These are phyloP conservation scores for Coprinopsis cinerea DNA, from an alignment of 768 basidiomycete species.

Conservation along the genomic window DNA sequence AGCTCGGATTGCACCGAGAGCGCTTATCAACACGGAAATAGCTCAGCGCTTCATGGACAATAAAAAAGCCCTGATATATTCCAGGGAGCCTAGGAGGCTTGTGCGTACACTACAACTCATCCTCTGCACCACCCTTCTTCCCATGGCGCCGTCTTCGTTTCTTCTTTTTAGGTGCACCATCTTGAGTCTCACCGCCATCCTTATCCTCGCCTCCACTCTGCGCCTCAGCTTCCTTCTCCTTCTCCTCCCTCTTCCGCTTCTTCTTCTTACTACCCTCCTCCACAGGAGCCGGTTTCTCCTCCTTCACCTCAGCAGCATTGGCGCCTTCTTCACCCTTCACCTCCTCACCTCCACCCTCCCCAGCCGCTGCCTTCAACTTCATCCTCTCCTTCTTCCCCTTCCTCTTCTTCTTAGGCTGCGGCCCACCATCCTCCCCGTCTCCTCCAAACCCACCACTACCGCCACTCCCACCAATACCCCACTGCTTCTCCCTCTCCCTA, in stretches of 20 bases:
- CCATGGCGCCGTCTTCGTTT: conserved; percentile 16
- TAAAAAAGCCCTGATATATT: not conserved
- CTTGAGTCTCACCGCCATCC: not conserved
- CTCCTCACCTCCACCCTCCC: conserved; percentile 16
- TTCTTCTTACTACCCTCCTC: conserved; percentile 10
- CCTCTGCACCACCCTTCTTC: conserved; percentile 18
- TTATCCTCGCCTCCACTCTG: conserved; percentile 11
- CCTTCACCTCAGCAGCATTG: conserved; percentile 22
- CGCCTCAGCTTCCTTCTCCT: conserved; percentile 19
- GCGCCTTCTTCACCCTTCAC: conserved; percentile 16
- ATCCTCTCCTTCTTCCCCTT: conserved; percentile 33
- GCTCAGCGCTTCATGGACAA: too few relatives aligned
- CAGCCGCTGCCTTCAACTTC: conserved; percentile 13
- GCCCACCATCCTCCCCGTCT: conserved; percentile 15
- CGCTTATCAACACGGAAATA: too few relatives aligned
- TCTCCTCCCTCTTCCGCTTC: conserved; percentile 19
- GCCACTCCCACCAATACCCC: conserved; percentile 3
- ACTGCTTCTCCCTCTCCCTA: conserved; percentile 31
- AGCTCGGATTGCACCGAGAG: too few relatives aligned
- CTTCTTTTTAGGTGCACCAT: conserved; percentile 12
- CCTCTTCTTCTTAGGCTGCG: conserved; percentile 28
- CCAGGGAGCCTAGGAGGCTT: not conserved
- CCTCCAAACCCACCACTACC: conserved; percentile 15
- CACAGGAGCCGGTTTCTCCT: conserved; percentile 16
- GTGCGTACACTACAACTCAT: conserved; percentile 13